Base-by-base conservation (phyloP, 306 rosid species). In the Cercis canadensis region DNA sequence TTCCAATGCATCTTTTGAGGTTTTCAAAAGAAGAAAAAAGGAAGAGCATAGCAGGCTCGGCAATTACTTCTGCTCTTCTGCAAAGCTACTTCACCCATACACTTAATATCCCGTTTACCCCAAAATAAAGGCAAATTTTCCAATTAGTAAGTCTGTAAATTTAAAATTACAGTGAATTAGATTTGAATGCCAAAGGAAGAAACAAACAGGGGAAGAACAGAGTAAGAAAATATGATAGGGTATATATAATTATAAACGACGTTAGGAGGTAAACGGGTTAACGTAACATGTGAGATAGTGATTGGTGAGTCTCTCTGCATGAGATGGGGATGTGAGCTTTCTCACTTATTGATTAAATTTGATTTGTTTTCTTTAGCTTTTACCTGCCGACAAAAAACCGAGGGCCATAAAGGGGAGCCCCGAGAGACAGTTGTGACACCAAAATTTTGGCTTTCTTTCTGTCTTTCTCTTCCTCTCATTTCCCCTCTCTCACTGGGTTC, bases 331-430 rank as follows among this genome's bases (percentile, higher is more conserved):
- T 74, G 79, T 78, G 64, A 80, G 75, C 78, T 79, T 67, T 74
- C 81, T 43, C 60, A 62, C 66, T 78, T 53, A 73, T 55, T 60
- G 74, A 72, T 62, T 58, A 74, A 80, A 65, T 70, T 72, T 62
- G 57, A 59, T 61, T 77, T 71, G 37, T 56, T 67, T 66, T 68
- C 58, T 55, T 71, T 72, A 33, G 58, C 74, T 65, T 82, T 84
- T 77, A 68, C 83, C 90, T 89, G 96, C 96, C 96, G 96, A 89
- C 92, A 89, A 64, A 87, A 79, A 76, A 66, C 79, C 33, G 64
- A 85, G 81, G 60, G 60, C 76, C 82, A 63, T 74, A 79, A 83
- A 77, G 74, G 59, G 59, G 71, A 4, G 83, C 68, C 62, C 82
- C 41, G 29, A 76, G 66, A 63, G 4, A 6, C 51, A 43, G 81